Conservation (phyloP, 2,329 filamentous ascomycete species). For the Trichoderma sp. region DNA sequence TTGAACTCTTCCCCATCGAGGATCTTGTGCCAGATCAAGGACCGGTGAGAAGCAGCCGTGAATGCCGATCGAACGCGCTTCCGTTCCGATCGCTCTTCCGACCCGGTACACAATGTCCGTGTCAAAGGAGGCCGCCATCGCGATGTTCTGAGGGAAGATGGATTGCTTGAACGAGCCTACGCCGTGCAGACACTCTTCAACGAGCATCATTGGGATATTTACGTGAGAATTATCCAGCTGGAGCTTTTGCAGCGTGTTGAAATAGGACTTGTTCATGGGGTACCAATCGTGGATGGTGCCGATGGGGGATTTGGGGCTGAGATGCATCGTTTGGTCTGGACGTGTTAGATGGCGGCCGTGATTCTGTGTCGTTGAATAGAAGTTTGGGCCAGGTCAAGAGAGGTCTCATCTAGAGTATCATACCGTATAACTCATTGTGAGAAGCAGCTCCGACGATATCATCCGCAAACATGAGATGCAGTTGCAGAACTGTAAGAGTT, state of each 20-base stretch:
- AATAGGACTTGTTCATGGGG: slow-evolving; percentile 25
- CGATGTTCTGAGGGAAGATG: slow-evolving; percentile 24
- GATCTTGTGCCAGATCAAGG: slow-evolving; percentile 26
- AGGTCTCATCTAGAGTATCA: slow-evolving; percentile 20
- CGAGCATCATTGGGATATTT: slow-evolving; percentile 25
- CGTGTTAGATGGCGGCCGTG: slow-evolving; percentile 32
- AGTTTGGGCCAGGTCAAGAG: slow-evolving; percentile 43
- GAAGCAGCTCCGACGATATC: slow-evolving; percentile 26
- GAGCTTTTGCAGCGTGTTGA: slow-evolving; percentile 20
- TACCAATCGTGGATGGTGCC: slow-evolving; percentile 28
- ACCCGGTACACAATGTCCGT: slow-evolving; percentile 22
- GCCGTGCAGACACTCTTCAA: slow-evolving; percentile 25
- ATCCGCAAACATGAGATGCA: slow-evolving; percentile 28
- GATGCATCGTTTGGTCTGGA: slow-evolving; percentile 24
- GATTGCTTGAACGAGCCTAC: slow-evolving; percentile 26
- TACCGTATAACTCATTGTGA: slow-evolving; percentile 26
- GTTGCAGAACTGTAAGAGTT: slow-evolving; percentile 12
- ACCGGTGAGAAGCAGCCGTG: slow-evolving; percentile 27
- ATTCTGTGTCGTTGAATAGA: slow-evolving; percentile 44
- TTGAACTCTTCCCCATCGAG: slow-evolving; percentile 25
- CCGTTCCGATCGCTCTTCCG: slow-evolving; percentile 25
- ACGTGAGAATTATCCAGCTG: slow-evolving; percentile 24
- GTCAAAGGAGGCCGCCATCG: slow-evolving; percentile 25
- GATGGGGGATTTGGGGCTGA: slow-evolving; percentile 23
- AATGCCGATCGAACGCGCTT: slow-evolving; percentile 23